phyloP scores from a whole-genome alignment of 495 filamentous ascomycete genomes.

The Niebla homalea region DNA sequence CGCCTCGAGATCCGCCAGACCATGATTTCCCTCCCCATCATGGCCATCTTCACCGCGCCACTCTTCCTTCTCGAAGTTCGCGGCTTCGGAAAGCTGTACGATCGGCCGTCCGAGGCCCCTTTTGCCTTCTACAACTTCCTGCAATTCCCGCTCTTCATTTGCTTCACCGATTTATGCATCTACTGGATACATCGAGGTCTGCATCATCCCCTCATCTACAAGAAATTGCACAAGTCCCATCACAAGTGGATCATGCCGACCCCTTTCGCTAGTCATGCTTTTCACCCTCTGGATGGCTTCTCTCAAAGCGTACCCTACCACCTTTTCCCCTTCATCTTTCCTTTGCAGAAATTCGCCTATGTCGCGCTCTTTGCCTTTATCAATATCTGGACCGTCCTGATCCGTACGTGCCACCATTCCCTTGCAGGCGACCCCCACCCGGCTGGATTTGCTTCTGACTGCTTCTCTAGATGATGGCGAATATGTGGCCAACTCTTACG shows the following conservation, averaged over 20 bases:
- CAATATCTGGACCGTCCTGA: slow-evolving; percentile 95
- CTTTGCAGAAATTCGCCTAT: slow-evolving; percentile 82
- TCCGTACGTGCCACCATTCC: slow-evolving; percentile 34
- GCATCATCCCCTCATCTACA: slow-evolving; percentile 76
- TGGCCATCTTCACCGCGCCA: slow-evolving; percentile 74
- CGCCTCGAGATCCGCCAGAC: slow-evolving; percentile 74
- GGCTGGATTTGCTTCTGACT: background rate
- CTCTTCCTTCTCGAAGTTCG: slow-evolving; percentile 73
- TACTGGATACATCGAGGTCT: slow-evolving; percentile 91
- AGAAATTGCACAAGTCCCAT: slow-evolving; percentile 85
- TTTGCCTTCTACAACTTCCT: slow-evolving; percentile 63
- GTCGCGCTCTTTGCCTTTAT: slow-evolving; percentile 80
- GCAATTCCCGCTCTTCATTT: slow-evolving; percentile 85
- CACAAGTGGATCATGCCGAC: slow-evolving; percentile 99
- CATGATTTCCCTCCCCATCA: slow-evolving; percentile 58
- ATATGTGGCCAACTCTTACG: slow-evolving; percentile 74
- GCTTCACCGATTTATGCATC: slow-evolving; percentile 87
- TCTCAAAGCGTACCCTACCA: slow-evolving; percentile 90
- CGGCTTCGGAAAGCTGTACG: slow-evolving; percentile 81
- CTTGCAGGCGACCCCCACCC: background rate
- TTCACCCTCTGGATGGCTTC: slow-evolving; percentile 91
- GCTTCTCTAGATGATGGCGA: slow-evolving; percentile 61
- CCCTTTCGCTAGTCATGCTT: slow-evolving; percentile 81
- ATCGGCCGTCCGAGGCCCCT: slow-evolving; percentile 55
- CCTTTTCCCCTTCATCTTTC: slow-evolving; percentile 79